Evolutionary conservation across 495 filamentous ascomycete species (phyloP).

Genomic region (Aspergillus kassunensis): DNA sequence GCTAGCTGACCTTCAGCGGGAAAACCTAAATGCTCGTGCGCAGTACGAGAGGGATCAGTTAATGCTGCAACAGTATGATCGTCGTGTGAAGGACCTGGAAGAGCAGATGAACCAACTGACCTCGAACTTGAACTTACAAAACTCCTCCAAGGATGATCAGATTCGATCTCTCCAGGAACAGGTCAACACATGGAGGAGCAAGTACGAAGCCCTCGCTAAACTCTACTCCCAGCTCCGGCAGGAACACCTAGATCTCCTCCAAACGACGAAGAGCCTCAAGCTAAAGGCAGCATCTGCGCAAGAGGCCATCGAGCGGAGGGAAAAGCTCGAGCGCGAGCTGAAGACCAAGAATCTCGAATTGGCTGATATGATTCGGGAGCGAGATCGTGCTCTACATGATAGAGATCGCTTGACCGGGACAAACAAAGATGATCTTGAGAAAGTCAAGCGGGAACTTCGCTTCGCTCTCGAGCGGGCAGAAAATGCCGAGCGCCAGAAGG

Average conservation of each 20-base stretch:
- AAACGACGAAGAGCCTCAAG: conserved; percentile 93
- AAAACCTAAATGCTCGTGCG: conserved; percentile 88
- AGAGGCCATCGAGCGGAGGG: conserved; percentile 90
- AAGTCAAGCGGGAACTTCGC: conserved; percentile 92
- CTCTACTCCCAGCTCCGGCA: conserved; percentile 93
- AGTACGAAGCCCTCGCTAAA: conserved; percentile 95
- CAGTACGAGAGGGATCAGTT: conserved; percentile 97
- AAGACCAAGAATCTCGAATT: conserved; percentile 98
- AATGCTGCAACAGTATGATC: conserved; percentile 95
- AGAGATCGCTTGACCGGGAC: conserved; percentile 78
- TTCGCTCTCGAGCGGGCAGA: conserved; percentile 90
- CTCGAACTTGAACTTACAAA: conserved; percentile 78
- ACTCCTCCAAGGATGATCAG: conserved; percentile 86
- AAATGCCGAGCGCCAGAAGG: conserved; percentile 87
- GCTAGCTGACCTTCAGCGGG: conserved; percentile 87
- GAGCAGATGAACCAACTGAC: conserved; percentile 79
- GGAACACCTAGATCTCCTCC: conserved; percentile 89
- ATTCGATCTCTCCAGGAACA: conserved; percentile 90
- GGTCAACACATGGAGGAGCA: conserved; percentile 92
- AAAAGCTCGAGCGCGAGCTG: conserved; percentile 93
- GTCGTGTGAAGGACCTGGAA: conserved; percentile 87
- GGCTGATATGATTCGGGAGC: conserved; percentile 96
- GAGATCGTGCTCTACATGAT: conserved; percentile 92
- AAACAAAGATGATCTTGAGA: conserved; percentile 91
- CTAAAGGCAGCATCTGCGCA: conserved; percentile 94